A percentile compares a stretch with the other conserved stretches of the same genome.
Conservation (phyloP, 352 stramenopile species). For the Pythium brassicae region DNA sequence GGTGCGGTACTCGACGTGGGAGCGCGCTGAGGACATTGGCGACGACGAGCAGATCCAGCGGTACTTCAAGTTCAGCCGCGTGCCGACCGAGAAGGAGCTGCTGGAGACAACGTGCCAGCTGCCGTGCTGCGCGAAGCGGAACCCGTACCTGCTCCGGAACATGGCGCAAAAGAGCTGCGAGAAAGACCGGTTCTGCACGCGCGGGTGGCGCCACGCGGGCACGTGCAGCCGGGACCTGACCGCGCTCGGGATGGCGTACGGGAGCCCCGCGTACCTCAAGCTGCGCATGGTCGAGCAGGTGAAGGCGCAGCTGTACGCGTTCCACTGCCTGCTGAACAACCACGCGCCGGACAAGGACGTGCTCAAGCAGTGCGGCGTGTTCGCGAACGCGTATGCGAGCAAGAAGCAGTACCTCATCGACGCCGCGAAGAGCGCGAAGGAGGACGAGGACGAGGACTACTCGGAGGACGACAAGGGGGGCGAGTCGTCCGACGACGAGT, state of each 20-base stretch:
- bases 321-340: conserved; percentile 86
- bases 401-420: conserved; percentile 58
- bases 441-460: conserved; percentile 72
- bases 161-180: conserved; percentile 57
- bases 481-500: conserved; percentile 55
- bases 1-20: conserved; percentile 85
- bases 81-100: conserved; percentile 82
- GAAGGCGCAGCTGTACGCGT: conserved; percentile 84
- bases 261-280: conserved; percentile 54
- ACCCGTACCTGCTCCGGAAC: conserved; percentile 51
- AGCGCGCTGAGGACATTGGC: conserved; percentile 84
- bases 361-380: conserved; percentile 83
- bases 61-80: conserved; percentile 86
- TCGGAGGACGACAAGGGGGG: conserved; percentile 62
- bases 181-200: conserved; percentile 83
- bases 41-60: conserved; percentile 86
- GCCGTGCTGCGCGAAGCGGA: conserved; percentile 77
- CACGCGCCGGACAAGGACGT: conserved; percentile 82
- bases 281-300: conserved; percentile 84
- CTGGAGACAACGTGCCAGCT: conserved; percentile 78
- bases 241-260: conserved; percentile 59
- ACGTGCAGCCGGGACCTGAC: conserved; percentile 80
- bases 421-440: conserved; percentile 33
- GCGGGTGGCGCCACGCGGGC: conserved; percentile 63
- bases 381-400: conserved; percentile 75